Evolutionary conservation across 345 rosid species (phyloP).

Genomic region (Carallia pectinifolia): DNA sequence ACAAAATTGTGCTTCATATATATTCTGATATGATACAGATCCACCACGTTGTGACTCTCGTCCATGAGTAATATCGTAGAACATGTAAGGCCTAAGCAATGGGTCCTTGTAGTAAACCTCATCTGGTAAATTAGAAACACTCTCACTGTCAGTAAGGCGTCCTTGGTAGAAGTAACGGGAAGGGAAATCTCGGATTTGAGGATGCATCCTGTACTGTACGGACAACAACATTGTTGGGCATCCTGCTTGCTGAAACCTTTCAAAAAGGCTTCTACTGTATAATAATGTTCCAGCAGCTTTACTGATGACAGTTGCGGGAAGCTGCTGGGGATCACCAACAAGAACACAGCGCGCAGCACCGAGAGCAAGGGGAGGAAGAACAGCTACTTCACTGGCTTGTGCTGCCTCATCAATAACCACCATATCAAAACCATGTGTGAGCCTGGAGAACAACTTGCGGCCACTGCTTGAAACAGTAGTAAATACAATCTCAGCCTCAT

Average conservation of each 20-base stretch:
- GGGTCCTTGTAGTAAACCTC: slow-evolving; percentile 85
- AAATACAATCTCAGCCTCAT: slow-evolving; percentile 99
- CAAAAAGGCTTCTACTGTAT: slow-evolving; percentile 96
- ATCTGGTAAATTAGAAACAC: slow-evolving; percentile 68
- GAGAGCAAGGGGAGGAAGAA: slow-evolving; percentile 94
- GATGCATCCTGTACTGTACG: slow-evolving; percentile 99
- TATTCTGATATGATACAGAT: slow-evolving; percentile 90
- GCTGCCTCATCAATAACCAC: slow-evolving; percentile 99
- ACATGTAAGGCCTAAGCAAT: slow-evolving; percentile 79
- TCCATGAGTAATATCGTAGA: slow-evolving; percentile 88
- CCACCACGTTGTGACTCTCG: slow-evolving; percentile 97
- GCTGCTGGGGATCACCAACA: slow-evolving; percentile 99
- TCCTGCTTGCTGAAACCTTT: slow-evolving; percentile 97
- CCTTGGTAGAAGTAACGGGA: slow-evolving; percentile 95
- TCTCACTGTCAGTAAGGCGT: slow-evolving; percentile 94
- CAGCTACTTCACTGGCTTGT: slow-evolving; percentile 95
- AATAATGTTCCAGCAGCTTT: slow-evolving; percentile 95
- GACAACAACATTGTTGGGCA: slow-evolving; percentile 95
- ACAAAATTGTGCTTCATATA: slow-evolving; percentile 93
- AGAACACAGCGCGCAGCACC: slow-evolving; percentile 98
- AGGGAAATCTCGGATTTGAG: slow-evolving; percentile 95
- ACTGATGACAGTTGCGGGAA: slow-evolving; percentile 98
- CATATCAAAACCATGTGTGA: slow-evolving; percentile 99
- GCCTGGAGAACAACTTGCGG: slow-evolving; percentile 91
- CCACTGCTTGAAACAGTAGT: slow-evolving; percentile 99